A percentile compares a stretch with the other conserved stretches of the same genome.
These are phyloP conservation scores for Phanerodontia chrysosporium DNA, from an alignment of 768 basidiomycete species.

Conservation along the genomic window DNA sequence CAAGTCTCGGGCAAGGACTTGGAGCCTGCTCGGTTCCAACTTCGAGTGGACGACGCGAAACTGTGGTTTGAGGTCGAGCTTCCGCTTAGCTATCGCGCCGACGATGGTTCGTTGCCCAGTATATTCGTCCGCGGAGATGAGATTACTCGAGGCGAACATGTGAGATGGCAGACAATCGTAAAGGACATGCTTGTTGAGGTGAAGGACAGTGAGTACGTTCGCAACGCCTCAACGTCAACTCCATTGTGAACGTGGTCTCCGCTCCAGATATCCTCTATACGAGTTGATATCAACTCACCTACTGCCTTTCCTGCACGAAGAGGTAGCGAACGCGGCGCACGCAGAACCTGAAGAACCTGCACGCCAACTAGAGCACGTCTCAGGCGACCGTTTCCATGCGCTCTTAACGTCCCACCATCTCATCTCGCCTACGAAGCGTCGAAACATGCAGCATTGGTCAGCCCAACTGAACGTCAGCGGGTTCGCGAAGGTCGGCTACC, in stretches of 20 bases:
- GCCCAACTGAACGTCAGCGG: conserved; percentile 50
- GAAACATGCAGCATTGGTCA: conserved; percentile 53
- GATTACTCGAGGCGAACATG: conserved; percentile 44
- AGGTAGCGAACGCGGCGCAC: conserved; percentile 12
- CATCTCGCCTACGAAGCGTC: conserved; percentile 58
- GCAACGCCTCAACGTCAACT: not conserved
- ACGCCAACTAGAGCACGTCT: not conserved
- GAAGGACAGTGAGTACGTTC: conserved; percentile 27
- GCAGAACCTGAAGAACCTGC: not conserved
- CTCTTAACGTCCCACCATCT: conserved; percentile 75
- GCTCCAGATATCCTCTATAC: conserved; percentile 54
- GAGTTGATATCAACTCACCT: conserved; percentile 55
- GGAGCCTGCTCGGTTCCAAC: conserved; percentile 29
- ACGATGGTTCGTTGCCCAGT: not conserved
- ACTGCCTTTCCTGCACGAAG: conserved; percentile 50
- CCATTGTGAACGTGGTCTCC: not conserved
- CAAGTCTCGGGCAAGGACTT: not conserved
- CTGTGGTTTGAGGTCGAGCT: conserved; percentile 35
- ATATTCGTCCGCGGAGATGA: conserved; percentile 45
- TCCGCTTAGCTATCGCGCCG: conserved; percentile 16
- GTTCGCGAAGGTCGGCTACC: conserved; percentile 74
- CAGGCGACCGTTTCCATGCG: not conserved
- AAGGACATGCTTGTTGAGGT: conserved; percentile 34
- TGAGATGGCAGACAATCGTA: conserved; percentile 42
- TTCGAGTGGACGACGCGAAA: conserved; percentile 26